Conservation (phyloP, 495 filamentous ascomycete genomes). For the Penicillium nucicola region DNA sequence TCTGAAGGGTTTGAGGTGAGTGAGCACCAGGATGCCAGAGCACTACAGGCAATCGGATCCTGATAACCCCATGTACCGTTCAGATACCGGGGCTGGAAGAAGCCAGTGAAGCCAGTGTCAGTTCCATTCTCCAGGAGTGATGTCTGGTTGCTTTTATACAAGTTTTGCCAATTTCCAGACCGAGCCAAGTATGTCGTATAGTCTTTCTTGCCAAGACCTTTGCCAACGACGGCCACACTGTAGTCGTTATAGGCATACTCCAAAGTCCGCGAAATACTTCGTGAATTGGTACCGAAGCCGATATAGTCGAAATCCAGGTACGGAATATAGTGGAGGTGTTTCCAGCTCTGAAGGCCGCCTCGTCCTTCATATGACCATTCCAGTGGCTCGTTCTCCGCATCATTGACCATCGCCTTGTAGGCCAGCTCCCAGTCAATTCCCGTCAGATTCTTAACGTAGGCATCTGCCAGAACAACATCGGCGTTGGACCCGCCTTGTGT, state of each 20-base stretch:
- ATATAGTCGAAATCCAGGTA: constrained; percentile 66
- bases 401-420: constrained; percentile 69
- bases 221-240: constrained; percentile 59
- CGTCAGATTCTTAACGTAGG: constrained; percentile 63
- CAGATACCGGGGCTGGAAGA: constrained; percentile 63
- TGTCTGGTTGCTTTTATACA: constrained; percentile 61
- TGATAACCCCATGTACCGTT: constrained; percentile 69
- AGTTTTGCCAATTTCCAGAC: constrained; percentile 64
- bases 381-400: constrained; percentile 72
- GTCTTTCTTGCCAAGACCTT: constrained; percentile 49
- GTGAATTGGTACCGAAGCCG: constrained; percentile 67
- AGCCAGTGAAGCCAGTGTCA: constrained; percentile 62
- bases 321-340: constrained; percentile 64
- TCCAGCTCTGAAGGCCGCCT: constrained; percentile 68
- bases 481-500: constrained; percentile 80
- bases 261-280: constrained; percentile 67
- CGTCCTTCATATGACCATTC: constrained; percentile 71
- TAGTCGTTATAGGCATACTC: constrained; percentile 81
- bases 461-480: constrained; percentile 67
- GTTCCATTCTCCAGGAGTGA: constrained; percentile 53
- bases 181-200: constrained; percentile 59
- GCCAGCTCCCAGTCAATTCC: constrained; percentile 67
- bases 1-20: constrained; percentile 62
- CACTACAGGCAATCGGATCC: constrained; percentile 65
- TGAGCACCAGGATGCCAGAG: constrained; percentile 54